Percentiles rank a stretch among this genome's conserved stretches.
Evolutionary conservation across 208 protist species (phyloP).

Genomic region (Acanthamoeba pearcei): DNA sequence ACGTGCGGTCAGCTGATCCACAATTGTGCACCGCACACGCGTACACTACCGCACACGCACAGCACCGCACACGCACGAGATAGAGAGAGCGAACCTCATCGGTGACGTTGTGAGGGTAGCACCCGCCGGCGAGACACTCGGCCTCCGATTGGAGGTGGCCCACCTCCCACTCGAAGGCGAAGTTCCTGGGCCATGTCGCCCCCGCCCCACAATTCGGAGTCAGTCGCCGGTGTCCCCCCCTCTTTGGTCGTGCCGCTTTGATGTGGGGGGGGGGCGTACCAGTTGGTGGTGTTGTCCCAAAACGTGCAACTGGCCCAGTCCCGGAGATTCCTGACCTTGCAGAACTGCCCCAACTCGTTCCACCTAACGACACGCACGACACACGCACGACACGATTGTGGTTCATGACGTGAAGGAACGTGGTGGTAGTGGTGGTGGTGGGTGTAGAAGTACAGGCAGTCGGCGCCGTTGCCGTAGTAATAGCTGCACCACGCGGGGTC

Average conservation of each 20-base stretch:
- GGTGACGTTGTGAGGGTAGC: not conserved
- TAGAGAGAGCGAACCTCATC: not conserved
- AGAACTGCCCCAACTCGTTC: not conserved
- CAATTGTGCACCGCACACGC: not conserved
- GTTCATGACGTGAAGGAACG: not conserved
- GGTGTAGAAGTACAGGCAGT: not conserved
- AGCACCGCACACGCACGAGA: not conserved
- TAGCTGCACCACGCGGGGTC: not conserved
- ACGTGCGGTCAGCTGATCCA: not conserved
- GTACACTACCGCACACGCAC: too few relatives aligned
- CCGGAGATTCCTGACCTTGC: not conserved
- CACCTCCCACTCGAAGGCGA: not conserved
- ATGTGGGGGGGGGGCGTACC: not conserved
- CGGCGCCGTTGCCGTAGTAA: not conserved
- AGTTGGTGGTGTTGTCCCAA: not conserved
- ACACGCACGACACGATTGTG: not conserved
- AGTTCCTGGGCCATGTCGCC: not conserved
- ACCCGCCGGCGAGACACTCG: not conserved
- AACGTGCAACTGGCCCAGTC: not conserved
- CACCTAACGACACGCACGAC: not conserved
- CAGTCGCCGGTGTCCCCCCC: not conserved
- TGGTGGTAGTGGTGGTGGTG: too few relatives aligned
- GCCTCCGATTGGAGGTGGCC: not conserved
- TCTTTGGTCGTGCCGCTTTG: too few relatives aligned
- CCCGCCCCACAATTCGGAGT: not conserved